Percentiles rank a stretch among this genome's conserved stretches.
Conservation (phyloP, 106 monocot species). For the Acanthochlamys bracteata region DNA sequence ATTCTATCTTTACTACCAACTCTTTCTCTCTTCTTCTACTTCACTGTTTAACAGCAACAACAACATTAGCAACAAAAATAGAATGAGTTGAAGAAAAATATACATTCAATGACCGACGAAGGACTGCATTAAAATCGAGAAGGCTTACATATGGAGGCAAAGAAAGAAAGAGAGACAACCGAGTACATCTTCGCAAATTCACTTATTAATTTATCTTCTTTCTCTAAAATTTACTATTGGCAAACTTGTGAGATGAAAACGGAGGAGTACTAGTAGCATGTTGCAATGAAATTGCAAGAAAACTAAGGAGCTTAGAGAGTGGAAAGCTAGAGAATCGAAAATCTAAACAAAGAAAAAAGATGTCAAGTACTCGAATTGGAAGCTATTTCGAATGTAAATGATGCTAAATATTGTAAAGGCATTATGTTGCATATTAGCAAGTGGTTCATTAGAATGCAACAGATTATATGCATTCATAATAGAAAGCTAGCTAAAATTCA, state of each 20-base stretch:
- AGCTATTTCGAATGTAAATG: too few relatives aligned
- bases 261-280: too few relatives aligned
- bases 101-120: constrained; percentile 1
- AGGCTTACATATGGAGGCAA: not conserved
- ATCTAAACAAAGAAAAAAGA: too few relatives aligned
- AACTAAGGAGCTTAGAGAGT: too few relatives aligned
- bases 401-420: too few relatives aligned
- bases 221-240: not conserved
- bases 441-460: too few relatives aligned
- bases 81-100: not conserved
- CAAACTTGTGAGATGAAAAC: not conserved
- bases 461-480: too few relatives aligned
- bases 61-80: not conserved
- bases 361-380: too few relatives aligned
- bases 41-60: not conserved
- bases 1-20: constrained; percentile 5
- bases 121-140: not conserved
- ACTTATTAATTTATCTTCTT: not conserved
- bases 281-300: too few relatives aligned
- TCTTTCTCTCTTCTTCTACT: not conserved
- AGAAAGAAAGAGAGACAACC: not conserved
- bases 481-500: too few relatives aligned
- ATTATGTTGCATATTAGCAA: too few relatives aligned
- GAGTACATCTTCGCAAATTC: not conserved
- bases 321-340: too few relatives aligned